phyloP scores from a whole-genome alignment of 2,329 filamentous ascomycete species.

The Penicillium sp. region DNA sequence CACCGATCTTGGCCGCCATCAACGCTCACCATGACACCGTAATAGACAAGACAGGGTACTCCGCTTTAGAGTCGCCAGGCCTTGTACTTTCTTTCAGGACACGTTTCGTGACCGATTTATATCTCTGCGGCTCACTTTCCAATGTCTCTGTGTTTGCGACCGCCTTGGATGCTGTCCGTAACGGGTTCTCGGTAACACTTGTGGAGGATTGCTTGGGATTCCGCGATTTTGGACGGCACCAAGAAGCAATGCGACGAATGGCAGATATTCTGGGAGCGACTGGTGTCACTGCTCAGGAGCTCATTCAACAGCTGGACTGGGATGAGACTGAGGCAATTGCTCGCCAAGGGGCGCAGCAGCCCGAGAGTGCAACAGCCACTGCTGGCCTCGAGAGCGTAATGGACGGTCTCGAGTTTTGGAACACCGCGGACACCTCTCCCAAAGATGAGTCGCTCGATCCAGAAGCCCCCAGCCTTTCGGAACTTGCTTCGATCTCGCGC shows the following conservation, averaged over 20 bases:
- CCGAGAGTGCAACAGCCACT: conserved; percentile 20
- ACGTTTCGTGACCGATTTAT: conserved; percentile 85
- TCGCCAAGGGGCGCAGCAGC: conserved; percentile 15
- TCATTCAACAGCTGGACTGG: conserved; percentile 53
- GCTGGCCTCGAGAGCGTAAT: conserved; percentile 38
- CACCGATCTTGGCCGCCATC: conserved; percentile 51
- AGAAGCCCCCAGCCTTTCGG: conserved; percentile 12
- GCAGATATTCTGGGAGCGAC: conserved; percentile 72
- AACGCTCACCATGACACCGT: conserved; percentile 53
- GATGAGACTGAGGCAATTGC: conserved; percentile 43
- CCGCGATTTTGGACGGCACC: conserved; percentile 66
- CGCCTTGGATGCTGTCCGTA: conserved; percentile 81
- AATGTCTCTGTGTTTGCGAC: conserved; percentile 91
- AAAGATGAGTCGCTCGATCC: conserved; percentile 11
- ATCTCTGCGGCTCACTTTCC: conserved; percentile 79
- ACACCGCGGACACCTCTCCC: conserved; percentile 9
- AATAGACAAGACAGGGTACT: conserved; percentile 76
- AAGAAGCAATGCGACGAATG: conserved; percentile 68
- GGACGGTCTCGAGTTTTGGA: conserved; percentile 35
- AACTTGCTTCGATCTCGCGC: conserved; percentile 19
- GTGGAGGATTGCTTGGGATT: conserved; percentile 88
- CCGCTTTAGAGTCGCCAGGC: conserved; percentile 73
- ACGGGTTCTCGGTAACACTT: conserved; percentile 83
- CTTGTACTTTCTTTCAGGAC: conserved; percentile 76
- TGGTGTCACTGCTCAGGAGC: conserved; percentile 58